phyloP scores from a whole-genome alignment of 2,329 filamentous ascomycete genomes.

The Trichoderma endophyticum region DNA sequence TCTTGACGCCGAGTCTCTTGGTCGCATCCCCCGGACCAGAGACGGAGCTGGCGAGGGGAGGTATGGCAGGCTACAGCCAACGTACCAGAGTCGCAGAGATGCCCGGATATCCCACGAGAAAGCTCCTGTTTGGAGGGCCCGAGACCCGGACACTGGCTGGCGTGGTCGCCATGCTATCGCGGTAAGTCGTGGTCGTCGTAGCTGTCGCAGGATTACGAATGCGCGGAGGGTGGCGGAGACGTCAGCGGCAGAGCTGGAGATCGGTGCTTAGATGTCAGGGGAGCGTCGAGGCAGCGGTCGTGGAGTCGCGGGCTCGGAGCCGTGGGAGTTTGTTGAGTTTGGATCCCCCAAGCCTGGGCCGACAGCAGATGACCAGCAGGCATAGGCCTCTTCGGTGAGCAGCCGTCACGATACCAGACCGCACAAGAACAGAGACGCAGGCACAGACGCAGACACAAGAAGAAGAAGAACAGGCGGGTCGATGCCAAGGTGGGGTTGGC shows the following conservation, averaged over 20 bases:
- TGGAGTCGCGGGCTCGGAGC: not conserved
- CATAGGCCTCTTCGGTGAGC: slow-evolving; percentile 13
- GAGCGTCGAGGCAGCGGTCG: not conserved
- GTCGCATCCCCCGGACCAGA: not conserved
- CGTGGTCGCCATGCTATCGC: slow-evolving; percentile 33
- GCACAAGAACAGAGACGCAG: slow-evolving; percentile 1
- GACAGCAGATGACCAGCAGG: slow-evolving; percentile 16
- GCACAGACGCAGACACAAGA: not conserved
- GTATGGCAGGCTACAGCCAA: slow-evolving; percentile 25
- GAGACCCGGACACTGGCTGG: slow-evolving; percentile 76
- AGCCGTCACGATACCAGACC: not conserved
- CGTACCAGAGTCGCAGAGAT: slow-evolving; percentile 95
- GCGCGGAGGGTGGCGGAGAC: slow-evolving; percentile 6
- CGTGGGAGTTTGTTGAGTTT: not conserved
- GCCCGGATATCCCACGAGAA: slow-evolving; percentile 93
- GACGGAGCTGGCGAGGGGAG: not conserved
- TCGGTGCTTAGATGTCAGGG: slow-evolving; percentile 1
- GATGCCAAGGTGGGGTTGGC: slow-evolving; percentile 18
- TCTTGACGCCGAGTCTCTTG: not conserved
- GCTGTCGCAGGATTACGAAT: not conserved
- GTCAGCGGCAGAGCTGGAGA: slow-evolving; percentile 1
- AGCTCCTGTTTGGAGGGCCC: slow-evolving; percentile 94
- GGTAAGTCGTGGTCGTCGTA: not conserved
- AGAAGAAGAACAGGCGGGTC: slow-evolving; percentile 13
- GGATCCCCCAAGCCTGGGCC: slow-evolving; percentile 8